phyloP scores from a whole-genome alignment of 805 yeast species.

The Wilhelminamyces savonicus region DNA sequence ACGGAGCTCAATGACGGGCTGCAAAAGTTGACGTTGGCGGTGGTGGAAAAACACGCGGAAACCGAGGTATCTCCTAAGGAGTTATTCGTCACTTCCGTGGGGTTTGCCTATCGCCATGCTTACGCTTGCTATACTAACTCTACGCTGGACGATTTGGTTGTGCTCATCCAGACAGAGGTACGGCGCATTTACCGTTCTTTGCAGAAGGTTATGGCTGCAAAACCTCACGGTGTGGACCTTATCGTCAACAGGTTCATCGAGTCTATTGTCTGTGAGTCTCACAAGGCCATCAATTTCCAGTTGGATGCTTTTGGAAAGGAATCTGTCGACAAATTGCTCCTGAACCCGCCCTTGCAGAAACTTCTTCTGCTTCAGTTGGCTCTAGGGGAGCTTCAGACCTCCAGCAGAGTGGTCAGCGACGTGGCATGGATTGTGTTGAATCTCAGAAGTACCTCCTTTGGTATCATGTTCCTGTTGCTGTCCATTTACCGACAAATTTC shows the following conservation, averaged over 20 bases:
- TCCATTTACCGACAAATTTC: constrained; percentile 61
- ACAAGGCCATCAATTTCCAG: constrained; percentile 67
- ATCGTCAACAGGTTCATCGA: constrained; percentile 21
- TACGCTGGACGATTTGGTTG: constrained; percentile 64
- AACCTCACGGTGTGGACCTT: constrained; percentile 7
- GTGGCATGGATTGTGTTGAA: constrained; percentile 63
- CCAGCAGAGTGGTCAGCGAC: constrained; percentile 32
- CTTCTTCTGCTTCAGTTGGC: constrained; percentile 63
- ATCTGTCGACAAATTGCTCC: constrained; percentile 67
- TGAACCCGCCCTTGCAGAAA: constrained; percentile 73
- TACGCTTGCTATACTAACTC: constrained; percentile 62
- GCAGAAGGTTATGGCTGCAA: constrained; percentile 7
- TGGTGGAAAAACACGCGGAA: constrained; percentile 11
- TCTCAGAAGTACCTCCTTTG: constrained; percentile 64
- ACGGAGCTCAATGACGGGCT: constrained; percentile 7
- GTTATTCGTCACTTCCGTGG: constrained; percentile 43
- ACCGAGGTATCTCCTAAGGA: constrained; percentile 20
- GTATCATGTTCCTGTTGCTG: constrained; percentile 56
- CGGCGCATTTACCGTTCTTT: constrained; percentile 10
- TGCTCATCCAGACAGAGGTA: constrained; percentile 46
- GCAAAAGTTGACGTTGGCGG: constrained; percentile 11
- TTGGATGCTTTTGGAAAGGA: constrained; percentile 62
- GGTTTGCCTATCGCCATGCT: constrained; percentile 62
- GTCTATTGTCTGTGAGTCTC: constrained; percentile 57
- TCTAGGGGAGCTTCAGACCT: constrained; percentile 41